Base-by-base conservation (phyloP, 139 green algal species). In the Trebouxia sp. region DNA sequence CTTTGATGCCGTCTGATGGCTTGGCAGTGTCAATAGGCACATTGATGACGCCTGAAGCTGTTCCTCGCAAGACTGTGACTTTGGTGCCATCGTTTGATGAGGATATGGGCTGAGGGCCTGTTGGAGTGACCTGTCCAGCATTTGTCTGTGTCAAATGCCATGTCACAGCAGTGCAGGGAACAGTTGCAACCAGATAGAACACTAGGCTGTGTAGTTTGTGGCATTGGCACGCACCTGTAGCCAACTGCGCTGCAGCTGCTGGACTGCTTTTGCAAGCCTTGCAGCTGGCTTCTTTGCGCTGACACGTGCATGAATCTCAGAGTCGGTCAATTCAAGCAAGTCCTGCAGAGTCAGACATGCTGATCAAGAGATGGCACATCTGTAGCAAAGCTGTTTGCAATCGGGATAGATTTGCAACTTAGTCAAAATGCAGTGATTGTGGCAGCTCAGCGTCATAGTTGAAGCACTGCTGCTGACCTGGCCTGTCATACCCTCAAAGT, bases 341-440 rank as follows among this genome's bases (percentile, higher is more conserved):
- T 72, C 62, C 62, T 72, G 62, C 62, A 70, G n/a, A 39, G 47
- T 53, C n/a, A n/a, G n/a, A n/a, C n/a, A n/a, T n/a, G n/a, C n/a
- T n/a, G n/a, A n/a, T n/a, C n/a, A n/a, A n/a, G n/a, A n/a, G n/a
- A n/a, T n/a, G n/a, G n/a, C n/a, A n/a, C n/a, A n/a, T n/a, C n/a
- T n/a, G n/a, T n/a, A n/a, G n/a, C n/a, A n/a, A n/a, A n/a, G n/a
- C n/a, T n/a, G n/a, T n/a, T n/a, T n/a, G n/a, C n/a, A n/a, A n/a
- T n/a, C n/a, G n/a, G n/a, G n/a, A n/a, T n/a, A n/a, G n/a, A n/a
- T n/a, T n/a, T n/a, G n/a, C n/a, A n/a, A n/a, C n/a, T n/a, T n/a
- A n/a, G n/a, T n/a, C n/a, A n/a, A n/a, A n/a, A n/a, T n/a, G n/a
- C n/a, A n/a, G n/a, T n/a, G n/a, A n/a, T n/a, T n/a, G n/a, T n/a